A percentile compares a stretch with the other conserved stretches of the same genome.
Conservation (phyloP, 768 basidiomycete species). For the Candolleomyces aberdarensis region DNA sequence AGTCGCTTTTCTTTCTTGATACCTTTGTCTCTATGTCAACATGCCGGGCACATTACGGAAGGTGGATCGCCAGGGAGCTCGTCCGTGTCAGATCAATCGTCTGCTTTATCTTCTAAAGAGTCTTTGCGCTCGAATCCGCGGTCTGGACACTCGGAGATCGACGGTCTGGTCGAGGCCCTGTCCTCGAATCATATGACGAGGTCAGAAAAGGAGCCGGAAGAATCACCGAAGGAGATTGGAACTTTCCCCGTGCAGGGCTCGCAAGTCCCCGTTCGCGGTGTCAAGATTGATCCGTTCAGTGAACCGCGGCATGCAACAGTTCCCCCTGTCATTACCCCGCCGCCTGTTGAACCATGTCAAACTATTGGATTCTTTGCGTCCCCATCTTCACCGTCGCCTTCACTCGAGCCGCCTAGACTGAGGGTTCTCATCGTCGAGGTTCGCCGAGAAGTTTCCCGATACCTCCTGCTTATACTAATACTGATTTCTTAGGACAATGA, state of each 20-base stretch:
- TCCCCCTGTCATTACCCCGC: background rate
- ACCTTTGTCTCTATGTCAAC: constrained; percentile 48
- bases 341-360: constrained; percentile 2
- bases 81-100: constrained; percentile 13
- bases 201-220: background rate
- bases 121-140: constrained; percentile 15
- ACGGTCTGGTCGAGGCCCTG: constrained; percentile 48
- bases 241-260: constrained; percentile 24
- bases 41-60: background rate
- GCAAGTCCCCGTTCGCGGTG: constrained; percentile 28
- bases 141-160: constrained; percentile 32
- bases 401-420: constrained; percentile 19
- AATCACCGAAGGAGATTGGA: constrained; percentile 7
- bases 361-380: constrained; percentile 6
- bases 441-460: background rate
- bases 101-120: constrained; percentile 3
- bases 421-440: constrained; percentile 63
- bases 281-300: constrained; percentile 29
- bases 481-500: constrained; percentile 56
- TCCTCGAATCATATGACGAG: constrained; percentile 31
- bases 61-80: constrained; percentile 12
- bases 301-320: background rate
- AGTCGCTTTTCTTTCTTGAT: constrained; percentile 72
- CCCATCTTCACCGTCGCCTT: background rate
- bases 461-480: background rate